These are phyloP conservation scores for Juglanconis sp. DNA, from an alignment of 2,329 filamentous ascomycete species.

Conservation along the genomic window DNA sequence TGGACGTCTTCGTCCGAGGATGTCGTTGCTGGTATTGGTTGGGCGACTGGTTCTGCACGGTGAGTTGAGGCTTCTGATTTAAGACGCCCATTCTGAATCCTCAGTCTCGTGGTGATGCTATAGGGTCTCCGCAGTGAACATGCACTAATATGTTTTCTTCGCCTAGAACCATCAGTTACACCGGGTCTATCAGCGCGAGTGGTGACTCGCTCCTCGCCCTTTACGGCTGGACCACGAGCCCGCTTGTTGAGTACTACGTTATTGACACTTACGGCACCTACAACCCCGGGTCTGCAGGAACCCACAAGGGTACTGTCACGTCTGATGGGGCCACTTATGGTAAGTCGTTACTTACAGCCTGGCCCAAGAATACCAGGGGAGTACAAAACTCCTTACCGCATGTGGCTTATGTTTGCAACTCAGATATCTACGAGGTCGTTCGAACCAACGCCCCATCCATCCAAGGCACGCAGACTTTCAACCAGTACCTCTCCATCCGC, in stretches of 20 bases:
- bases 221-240: slow-evolving; percentile 32
- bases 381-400: background rate
- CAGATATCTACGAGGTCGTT: slow-evolving; percentile 21
- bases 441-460: slow-evolving; percentile 33
- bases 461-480: slow-evolving; percentile 38
- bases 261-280: slow-evolving; percentile 25
- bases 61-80: background rate
- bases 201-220: slow-evolving; percentile 9
- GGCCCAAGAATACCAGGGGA: background rate
- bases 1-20: slow-evolving; percentile 7
- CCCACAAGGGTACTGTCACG: slow-evolving; percentile 19
- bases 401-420: background rate
- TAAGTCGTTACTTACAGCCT: background rate
- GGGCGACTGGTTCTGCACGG: slow-evolving; percentile 11
- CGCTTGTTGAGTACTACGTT: slow-evolving; percentile 29
- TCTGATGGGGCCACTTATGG: slow-evolving; percentile 21
- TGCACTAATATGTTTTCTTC: background rate
- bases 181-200: slow-evolving; percentile 1
- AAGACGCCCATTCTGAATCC: no score
- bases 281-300: slow-evolving; percentile 17
- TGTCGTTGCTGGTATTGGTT: slow-evolving; percentile 11
- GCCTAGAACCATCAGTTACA: slow-evolving; percentile 2
- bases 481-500: slow-evolving; percentile 44
- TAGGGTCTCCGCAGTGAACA: background rate
- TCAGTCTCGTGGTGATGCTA: no score